A percentile compares a stretch with the other conserved stretches of the same genome.
Conservation (phyloP, 169 alveolate genomes). For the Plasmodium gonderi region DNA sequence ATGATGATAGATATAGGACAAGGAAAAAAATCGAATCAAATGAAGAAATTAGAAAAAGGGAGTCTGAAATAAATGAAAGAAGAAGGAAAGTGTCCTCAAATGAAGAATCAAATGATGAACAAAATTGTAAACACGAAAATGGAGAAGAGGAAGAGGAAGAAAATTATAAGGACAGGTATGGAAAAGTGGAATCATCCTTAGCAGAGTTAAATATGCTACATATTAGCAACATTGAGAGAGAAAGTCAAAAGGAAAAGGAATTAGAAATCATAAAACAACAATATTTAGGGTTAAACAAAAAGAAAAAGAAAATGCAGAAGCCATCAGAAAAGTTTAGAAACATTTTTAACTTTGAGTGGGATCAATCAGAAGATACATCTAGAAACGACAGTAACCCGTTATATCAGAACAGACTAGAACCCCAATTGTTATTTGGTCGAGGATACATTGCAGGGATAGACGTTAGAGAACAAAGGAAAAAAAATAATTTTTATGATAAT, state of each 20-base stretch:
- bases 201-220: constrained; percentile 77
- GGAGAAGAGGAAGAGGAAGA: constrained; percentile 16
- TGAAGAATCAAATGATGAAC: background rate
- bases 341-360: constrained; percentile 91
- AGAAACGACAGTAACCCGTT: constrained; percentile 90
- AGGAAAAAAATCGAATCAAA: too few species aligned
- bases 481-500: constrained; percentile 86
- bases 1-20: too few species aligned
- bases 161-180: constrained; percentile 7
- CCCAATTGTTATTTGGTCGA: constrained; percentile 92
- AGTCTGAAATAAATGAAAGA: too few species aligned
- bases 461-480: constrained; percentile 86
- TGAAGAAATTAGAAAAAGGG: too few species aligned
- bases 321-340: constrained; percentile 94
- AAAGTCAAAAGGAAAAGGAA: constrained; percentile 85
- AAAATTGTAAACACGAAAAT: background rate
- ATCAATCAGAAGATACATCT: constrained; percentile 90
- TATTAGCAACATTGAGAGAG: constrained; percentile 45
- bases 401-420: constrained; percentile 89
- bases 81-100: background rate
- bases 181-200: constrained; percentile 37
- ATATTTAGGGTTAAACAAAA: constrained; percentile 90
- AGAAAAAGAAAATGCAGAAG: constrained; percentile 89
- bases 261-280: constrained; percentile 89
- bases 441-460: constrained; percentile 91